phyloP scores from a whole-genome alignment of 2,329 filamentous ascomycete species.

The Cladosporium sp. region DNA sequence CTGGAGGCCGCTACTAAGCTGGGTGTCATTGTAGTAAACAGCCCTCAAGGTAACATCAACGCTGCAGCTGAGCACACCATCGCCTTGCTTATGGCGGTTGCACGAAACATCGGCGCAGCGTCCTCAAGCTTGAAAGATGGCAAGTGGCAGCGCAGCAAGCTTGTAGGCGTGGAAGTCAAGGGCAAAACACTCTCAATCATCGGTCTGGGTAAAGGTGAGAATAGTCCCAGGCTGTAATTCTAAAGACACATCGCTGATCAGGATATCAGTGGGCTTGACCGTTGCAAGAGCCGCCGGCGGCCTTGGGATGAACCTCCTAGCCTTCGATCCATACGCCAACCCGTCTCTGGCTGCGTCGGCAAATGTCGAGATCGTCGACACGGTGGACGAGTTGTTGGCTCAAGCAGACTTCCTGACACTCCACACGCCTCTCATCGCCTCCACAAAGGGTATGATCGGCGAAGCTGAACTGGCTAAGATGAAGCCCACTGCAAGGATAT shows the following conservation, averaged over 20 bases:
- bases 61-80: slow-evolving; percentile 50
- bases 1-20: slow-evolving; percentile 64
- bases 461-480: slow-evolving; percentile 61
- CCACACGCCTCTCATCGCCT: slow-evolving; percentile 72
- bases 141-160: slow-evolving; percentile 66
- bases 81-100: slow-evolving; percentile 63
- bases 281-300: slow-evolving; percentile 74
- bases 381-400: slow-evolving; percentile 49
- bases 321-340: slow-evolving; percentile 72
- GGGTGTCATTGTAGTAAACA: slow-evolving; percentile 76
- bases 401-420: slow-evolving; percentile 71
- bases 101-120: slow-evolving; percentile 65
- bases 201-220: slow-evolving; percentile 66
- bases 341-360: slow-evolving; percentile 62
- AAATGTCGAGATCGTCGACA: slow-evolving; percentile 45
- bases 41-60: slow-evolving; percentile 71
- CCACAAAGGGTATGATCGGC: slow-evolving; percentile 67
- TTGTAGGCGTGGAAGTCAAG: slow-evolving; percentile 72
- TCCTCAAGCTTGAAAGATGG: slow-evolving; percentile 64
- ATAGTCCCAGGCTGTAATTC: background rate
- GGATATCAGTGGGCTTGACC: slow-evolving; percentile 59
- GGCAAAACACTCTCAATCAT: slow-evolving; percentile 71
- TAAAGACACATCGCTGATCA: background rate
- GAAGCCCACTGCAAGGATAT: slow-evolving; percentile 65
- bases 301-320: slow-evolving; percentile 68